Base-by-base conservation (phyloP, 805 yeast species). In the Diddensiella caesifluorescens region DNA sequence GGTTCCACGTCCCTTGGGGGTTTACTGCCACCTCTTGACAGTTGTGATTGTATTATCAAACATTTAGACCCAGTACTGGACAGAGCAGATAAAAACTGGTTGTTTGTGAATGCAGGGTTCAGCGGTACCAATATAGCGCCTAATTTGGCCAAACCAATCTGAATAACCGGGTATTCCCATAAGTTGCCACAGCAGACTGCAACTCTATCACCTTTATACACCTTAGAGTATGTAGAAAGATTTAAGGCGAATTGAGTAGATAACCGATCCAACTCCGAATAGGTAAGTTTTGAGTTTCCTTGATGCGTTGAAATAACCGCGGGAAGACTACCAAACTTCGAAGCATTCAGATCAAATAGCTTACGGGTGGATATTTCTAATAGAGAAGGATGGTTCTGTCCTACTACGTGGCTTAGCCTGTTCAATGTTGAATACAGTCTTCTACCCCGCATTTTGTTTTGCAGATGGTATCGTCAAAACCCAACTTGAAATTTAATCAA, bases 121-220 rank as follows among this genome's bases (percentile, higher is more conserved):
- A 57, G 41, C 3, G 62, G 62, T 3, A 57, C 57, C 44, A 56
- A 41, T 10, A 56, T 48, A 4, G 57, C 55, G 4, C 62, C 62
- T 2, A 55, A 39, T 28, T 50, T 48, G 12, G 57, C 57, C 32
- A 57, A 46, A 15, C 54, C 61, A 26, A 55, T 32, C 41, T 57
- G 59, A 2, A 54, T 34, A 9, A 51, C 59, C 4, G 51, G 48
- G 39, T 56, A 57, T 41, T 57, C 53, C 61, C 61, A 57, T 15
- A 51, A 25, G 29, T 55, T 55, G 12, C 60, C 60, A 7, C 54
- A 53, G 34, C 60, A 54, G 3, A 57, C 54, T 2, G 58, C 58
- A 2, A 57, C 54, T 4, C 47, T 39, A 40, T 57, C 61, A 2
- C 59, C 60, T 3, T 44, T 40, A 9, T 31, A 23, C 16, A 52